Percentiles rank a stretch among this genome's conserved stretches.
phyloP scores from a whole-genome alignment of 1,139 yeast genomes.

The Pichia sp. region DNA sequence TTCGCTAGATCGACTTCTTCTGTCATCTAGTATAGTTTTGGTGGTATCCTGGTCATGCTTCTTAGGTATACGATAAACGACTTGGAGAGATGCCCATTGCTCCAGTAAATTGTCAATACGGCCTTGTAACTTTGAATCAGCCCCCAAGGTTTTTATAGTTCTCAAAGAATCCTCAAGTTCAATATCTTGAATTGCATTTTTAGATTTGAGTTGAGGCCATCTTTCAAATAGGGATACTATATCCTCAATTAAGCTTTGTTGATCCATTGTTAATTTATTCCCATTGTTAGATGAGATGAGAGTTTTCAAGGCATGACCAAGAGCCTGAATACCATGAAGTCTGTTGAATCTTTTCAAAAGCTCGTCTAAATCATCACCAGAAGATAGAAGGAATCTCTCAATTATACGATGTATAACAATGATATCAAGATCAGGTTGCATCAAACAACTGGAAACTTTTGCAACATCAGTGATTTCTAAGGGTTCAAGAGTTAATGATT shows the following conservation, averaged over 20 bases:
- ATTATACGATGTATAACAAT: conserved; percentile 59
- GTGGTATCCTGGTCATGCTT: conserved; percentile 13
- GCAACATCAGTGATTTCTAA: conserved; percentile 58
- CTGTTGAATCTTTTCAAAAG: conserved; percentile 57
- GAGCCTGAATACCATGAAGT: conserved; percentile 82
- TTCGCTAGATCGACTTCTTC: conserved; percentile 28
- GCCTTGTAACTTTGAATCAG: conserved; percentile 28
- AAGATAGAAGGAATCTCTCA: conserved; percentile 43
- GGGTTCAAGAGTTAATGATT: conserved; percentile 47
- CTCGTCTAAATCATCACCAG: conserved; percentile 45
- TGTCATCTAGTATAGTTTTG: conserved; percentile 26
- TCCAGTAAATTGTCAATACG: conserved; percentile 43
- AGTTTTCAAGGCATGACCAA: conserved; percentile 51
- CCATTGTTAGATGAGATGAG: conserved; percentile 24
- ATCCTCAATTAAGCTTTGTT: conserved; percentile 34
- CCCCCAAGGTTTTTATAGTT: conserved; percentile 25
- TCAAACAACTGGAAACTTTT: conserved; percentile 71
- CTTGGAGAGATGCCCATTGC: conserved; percentile 69
- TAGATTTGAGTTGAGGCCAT: conserved; percentile 73
- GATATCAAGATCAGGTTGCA: conserved; percentile 65
- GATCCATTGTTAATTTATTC: conserved; percentile 25
- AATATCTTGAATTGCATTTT: conserved; percentile 74
- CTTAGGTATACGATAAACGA: conserved; percentile 81
- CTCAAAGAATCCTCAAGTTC: conserved; percentile 60
- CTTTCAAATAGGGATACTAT: conserved; percentile 51